These are phyloP conservation scores for Selaginella tamariscina DNA, from an alignment of 75 land plant genomes.

Conservation along the genomic window DNA sequence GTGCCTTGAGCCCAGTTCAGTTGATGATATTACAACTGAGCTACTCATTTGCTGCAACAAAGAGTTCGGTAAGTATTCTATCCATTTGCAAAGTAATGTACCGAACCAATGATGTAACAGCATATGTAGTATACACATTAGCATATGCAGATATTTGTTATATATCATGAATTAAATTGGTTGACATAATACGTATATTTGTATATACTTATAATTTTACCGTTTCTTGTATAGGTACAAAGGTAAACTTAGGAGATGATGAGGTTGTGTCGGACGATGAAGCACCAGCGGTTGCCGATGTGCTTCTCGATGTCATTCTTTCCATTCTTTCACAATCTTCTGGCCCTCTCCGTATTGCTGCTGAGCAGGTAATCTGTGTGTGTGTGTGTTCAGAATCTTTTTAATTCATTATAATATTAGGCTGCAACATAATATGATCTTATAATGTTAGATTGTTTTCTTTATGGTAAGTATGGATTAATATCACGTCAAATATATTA, in stretches of 20 bases:
- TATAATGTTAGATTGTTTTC: background rate
- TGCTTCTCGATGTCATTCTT: constrained; percentile 75
- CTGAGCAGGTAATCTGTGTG: constrained; percentile 59
- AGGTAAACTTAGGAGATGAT: constrained; percentile 22
- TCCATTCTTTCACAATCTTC: constrained; percentile 71
- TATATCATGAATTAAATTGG: no score
- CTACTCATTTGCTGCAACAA: constrained; percentile 73
- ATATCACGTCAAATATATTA: no score
- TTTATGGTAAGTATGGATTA: no score
- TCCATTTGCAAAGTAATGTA: no score
- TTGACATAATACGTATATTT: no score
- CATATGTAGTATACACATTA: no score
- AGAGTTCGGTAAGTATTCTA: constrained; percentile 37
- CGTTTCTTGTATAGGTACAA: no score
- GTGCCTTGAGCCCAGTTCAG: constrained; percentile 48
- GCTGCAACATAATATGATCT: background rate
- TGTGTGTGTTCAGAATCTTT: no score
- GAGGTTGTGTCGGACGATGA: constrained; percentile 18
- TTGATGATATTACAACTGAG: constrained; percentile 54
- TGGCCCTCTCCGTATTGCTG: constrained; percentile 52
- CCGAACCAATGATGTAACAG: no score
- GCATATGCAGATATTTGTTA: no score
- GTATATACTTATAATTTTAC: no score
- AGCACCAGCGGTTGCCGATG: constrained; percentile 56
- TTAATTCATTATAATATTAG: no score